Evolutionary conservation across 2,329 filamentous ascomycete genomes (phyloP), one percentile per base, ranked within the genome.

Genomic region (Parasarocladium wereldwijsianum): DNA sequence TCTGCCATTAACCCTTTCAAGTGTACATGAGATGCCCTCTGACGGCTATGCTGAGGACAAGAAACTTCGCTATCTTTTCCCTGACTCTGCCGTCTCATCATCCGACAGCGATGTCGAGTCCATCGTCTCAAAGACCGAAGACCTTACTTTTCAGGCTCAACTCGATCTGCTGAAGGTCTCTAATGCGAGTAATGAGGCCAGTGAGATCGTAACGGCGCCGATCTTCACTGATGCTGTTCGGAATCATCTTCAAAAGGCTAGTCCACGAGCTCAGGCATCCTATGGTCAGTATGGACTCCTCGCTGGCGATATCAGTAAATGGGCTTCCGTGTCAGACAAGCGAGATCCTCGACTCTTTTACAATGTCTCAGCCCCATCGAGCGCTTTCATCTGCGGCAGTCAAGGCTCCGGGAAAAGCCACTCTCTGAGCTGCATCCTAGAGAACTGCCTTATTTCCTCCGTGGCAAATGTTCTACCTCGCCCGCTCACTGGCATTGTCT

Each of bases 401-500:
- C 71, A 77, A 35, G 71, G 72, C 2, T 71, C 65, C 1, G 73
- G 73, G 0, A 77, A 77, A 43, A 72, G 66, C 26, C 70, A 77
- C 34, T 72, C 67, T 0, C 51, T 75, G 1, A 64, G 64, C 1
- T 70, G 62, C 28, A 38, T 68, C 2, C 43, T 68, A 0, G 72
- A 78, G 41, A 72, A 68, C 37, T 73, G 64, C 21, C 49, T 78
- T 0, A 48, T 70, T 1, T 40, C 46, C 0, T 64, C 55, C 0
- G 40, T 45, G 0, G 51, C 63, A 0, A 65, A 62, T 5, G 43
- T 47, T 1, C 50, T 75, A 1, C 55, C 58, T 0, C 51, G 51
- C 0, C 70, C 71, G 0, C 49, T 77, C 1, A 67, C 69, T 0
- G 71, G 66, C 0, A 49, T 80, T 0, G 64, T 79, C 0, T 78